phyloP scores from a whole-genome alignment of 345 rosid species.

The thale cress (Arabidopsis thaliana) region DNA sequence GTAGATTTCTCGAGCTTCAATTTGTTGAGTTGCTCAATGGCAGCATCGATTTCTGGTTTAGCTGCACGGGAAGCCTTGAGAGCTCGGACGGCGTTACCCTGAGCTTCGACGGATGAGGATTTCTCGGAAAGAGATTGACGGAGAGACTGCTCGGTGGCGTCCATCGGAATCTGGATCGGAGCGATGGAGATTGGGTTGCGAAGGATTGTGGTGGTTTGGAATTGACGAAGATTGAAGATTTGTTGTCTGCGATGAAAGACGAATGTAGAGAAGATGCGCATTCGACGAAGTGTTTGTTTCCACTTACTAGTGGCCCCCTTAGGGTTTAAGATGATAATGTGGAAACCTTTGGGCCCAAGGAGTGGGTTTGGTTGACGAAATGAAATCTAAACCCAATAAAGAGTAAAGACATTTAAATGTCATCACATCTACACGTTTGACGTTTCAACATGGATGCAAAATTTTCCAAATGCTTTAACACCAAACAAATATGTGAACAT shows the following conservation, averaged over 20 bases:
- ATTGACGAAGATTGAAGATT: constrained; percentile 30
- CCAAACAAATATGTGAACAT: neutral
- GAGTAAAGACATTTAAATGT: too few relatives aligned
- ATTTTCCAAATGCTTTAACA: neutral
- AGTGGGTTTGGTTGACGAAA: neutral
- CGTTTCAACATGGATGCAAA: neutral
- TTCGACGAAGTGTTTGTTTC: constrained; percentile 43
- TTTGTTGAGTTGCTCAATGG: constrained; percentile 64
- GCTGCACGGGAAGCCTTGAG: constrained; percentile 69
- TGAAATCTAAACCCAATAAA: too few relatives aligned
- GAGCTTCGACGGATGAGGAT: constrained; percentile 72
- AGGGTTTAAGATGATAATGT: constrained; percentile 39
- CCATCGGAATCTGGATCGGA: constrained; percentile 51
- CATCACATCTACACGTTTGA: too few relatives aligned
- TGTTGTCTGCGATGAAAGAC: constrained; percentile 40
- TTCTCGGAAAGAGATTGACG: constrained; percentile 62
- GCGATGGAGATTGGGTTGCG: neutral
- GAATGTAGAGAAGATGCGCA: constrained; percentile 51
- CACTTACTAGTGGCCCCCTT: neutral
- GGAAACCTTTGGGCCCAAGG: neutral
- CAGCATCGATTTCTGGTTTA: constrained; percentile 69
- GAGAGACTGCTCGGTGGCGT: constrained; percentile 65
- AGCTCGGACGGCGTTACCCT: constrained; percentile 75
- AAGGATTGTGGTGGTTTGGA: constrained; percentile 19
- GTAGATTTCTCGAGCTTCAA: constrained; percentile 74